Evolutionary conservation across 768 basidiomycete species (phyloP).

Genomic region (Pilatotrama ljubarskyi): DNA sequence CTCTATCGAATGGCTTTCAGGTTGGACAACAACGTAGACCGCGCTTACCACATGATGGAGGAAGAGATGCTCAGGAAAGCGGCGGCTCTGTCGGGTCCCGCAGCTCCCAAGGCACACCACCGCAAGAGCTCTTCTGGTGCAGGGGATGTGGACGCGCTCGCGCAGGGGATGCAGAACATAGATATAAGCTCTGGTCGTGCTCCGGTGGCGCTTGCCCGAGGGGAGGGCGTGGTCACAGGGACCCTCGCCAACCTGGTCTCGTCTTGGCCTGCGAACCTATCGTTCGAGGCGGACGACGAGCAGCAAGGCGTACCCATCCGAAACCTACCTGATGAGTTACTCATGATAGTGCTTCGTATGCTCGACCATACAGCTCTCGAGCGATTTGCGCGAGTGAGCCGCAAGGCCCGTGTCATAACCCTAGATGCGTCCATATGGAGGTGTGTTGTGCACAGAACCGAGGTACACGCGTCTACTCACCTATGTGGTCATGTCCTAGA

Average conservation of each 20-base stretch:
- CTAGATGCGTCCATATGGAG: slow-evolving; percentile 77
- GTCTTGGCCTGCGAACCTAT: slow-evolving; percentile 47
- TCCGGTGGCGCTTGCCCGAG: slow-evolving; percentile 7
- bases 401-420: slow-evolving; percentile 72
- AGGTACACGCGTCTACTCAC: not conserved
- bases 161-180: slow-evolving; percentile 14
- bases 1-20: slow-evolving; percentile 83
- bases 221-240: slow-evolving; percentile 35
- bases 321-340: slow-evolving; percentile 72
- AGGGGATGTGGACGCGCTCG: slow-evolving; percentile 11
- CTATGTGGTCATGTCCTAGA: slow-evolving; percentile 38
- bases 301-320: slow-evolving; percentile 53
- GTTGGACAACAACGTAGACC: slow-evolving; percentile 74
- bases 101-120: slow-evolving; percentile 9
- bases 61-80: slow-evolving; percentile 24
- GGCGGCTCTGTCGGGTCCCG: not conserved
- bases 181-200: slow-evolving; percentile 2
- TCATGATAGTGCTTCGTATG: slow-evolving; percentile 63
- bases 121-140: slow-evolving; percentile 11
- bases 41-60: slow-evolving; percentile 63
- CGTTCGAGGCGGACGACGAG: slow-evolving; percentile 74
- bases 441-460: slow-evolving; percentile 38
- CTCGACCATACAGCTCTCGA: slow-evolving; percentile 72
- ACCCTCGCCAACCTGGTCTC: slow-evolving; percentile 49
- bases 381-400: slow-evolving; percentile 71